Evolutionary conservation across 192 early-diverging fungal species (phyloP).

Genomic region (Dissophora globulifera): DNA sequence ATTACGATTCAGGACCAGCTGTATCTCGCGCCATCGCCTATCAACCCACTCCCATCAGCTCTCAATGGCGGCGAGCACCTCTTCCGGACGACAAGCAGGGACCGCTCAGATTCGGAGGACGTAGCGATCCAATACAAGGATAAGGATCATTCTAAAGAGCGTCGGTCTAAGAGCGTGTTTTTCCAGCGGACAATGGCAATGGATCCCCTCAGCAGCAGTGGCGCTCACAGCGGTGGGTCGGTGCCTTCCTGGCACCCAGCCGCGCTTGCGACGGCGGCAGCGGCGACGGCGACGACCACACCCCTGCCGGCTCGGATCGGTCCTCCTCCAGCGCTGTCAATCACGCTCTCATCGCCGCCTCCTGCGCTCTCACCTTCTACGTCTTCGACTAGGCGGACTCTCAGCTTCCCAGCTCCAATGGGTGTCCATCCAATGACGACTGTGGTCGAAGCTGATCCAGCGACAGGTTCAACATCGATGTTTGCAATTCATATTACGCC

Average conservation of each 20-base stretch:
- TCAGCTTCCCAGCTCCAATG: neutral
- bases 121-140: neutral
- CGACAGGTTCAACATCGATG: neutral
- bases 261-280: neutral
- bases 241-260: neutral
- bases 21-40: constrained; percentile 32
- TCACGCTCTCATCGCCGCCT: constrained; percentile 4
- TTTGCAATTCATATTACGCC: neutral
- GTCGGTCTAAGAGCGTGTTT: constrained; percentile 31
- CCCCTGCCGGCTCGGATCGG: neutral
- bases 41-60: constrained; percentile 35
- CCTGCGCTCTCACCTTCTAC: neutral
- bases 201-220: neutral
- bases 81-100: neutral
- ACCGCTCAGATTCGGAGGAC: neutral
- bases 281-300: too few species aligned
- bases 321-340: neutral
- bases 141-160: constrained; percentile 18
- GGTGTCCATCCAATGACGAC: neutral
- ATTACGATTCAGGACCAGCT: constrained; percentile 47
- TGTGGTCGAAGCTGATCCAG: neutral
- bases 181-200: constrained; percentile 4
- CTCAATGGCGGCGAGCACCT: constrained; percentile 26
- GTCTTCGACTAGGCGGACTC: neutral
- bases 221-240: neutral